Conservation (phyloP, 805 yeast species). For the Hanseniaspora nectarophila region DNA sequence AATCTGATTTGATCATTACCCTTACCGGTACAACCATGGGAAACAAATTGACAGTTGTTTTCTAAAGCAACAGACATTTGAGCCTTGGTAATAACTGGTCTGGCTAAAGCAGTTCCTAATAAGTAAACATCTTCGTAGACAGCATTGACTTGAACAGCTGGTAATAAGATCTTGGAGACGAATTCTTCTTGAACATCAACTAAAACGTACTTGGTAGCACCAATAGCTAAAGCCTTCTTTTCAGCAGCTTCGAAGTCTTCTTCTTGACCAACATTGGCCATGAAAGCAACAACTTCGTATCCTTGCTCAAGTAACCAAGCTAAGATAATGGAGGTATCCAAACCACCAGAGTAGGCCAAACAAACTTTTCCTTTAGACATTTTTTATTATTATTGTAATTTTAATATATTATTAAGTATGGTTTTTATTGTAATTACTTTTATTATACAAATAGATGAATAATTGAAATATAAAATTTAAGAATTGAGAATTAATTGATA, state of each 20-base stretch:
- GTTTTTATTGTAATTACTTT: not conserved
- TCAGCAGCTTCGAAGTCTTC: slow-evolving; percentile 97
- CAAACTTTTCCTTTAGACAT: slow-evolving; percentile 99
- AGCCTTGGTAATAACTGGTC: slow-evolving; percentile 98
- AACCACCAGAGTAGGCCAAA: slow-evolving; percentile 97
- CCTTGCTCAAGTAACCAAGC: slow-evolving; percentile 98
- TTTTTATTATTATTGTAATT: slow-evolving; percentile 7
- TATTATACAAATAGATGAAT: too few relatives aligned
- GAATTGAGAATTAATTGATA: not conserved
- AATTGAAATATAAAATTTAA: too few relatives aligned
- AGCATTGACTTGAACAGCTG: slow-evolving; percentile 96
- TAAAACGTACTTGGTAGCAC: slow-evolving; percentile 89
- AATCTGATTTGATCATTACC: slow-evolving; percentile 99
- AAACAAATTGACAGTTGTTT: slow-evolving; percentile 96
- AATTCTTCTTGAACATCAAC: slow-evolving; percentile 93
- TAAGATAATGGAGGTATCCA: slow-evolving; percentile 92
- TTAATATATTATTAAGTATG: not conserved
- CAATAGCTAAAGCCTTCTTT: slow-evolving; percentile 88
- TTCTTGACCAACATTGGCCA: slow-evolving; percentile 98
- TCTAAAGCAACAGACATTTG: slow-evolving; percentile 94
- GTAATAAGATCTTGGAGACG: slow-evolving; percentile 80
- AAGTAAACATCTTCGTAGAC: slow-evolving; percentile 95
- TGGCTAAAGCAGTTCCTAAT: slow-evolving; percentile 93
- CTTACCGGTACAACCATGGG: slow-evolving; percentile 99
- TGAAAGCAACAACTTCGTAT: slow-evolving; percentile 93